Conservation (phyloP, 352 stramenopile genomes). For the Elongisporangium undulatum region DNA sequence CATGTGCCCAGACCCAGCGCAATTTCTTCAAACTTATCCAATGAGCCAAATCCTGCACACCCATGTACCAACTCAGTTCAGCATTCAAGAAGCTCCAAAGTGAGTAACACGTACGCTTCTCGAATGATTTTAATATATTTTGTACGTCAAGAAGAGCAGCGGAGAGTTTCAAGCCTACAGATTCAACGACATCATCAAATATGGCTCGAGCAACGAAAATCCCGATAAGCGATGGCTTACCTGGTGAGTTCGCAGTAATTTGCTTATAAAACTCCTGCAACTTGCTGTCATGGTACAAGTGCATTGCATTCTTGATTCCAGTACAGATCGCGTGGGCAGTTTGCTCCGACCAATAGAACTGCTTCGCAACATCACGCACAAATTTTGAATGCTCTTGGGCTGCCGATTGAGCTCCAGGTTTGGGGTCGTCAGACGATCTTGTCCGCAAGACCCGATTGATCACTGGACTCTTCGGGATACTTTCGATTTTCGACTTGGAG, state of each 20-base stretch:
- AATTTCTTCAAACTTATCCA: slow-evolving; percentile 32
- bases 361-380: slow-evolving; percentile 27
- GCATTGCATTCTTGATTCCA: slow-evolving; percentile 31
- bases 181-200: not conserved
- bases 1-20: slow-evolving; percentile 5
- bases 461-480: not conserved
- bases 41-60: slow-evolving; percentile 25
- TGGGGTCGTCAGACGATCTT: slow-evolving; percentile 13
- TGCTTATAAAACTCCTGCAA: slow-evolving; percentile 31
- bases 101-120: slow-evolving; percentile 25
- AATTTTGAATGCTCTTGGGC: slow-evolving; percentile 22
- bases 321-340: slow-evolving; percentile 23
- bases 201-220: slow-evolving; percentile 1
- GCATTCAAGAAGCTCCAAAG: not conserved
- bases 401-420: slow-evolving; percentile 2
- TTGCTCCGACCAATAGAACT: slow-evolving; percentile 29
- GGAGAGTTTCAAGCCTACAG: slow-evolving; percentile 23
- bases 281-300: slow-evolving; percentile 35
- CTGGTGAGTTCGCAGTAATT: slow-evolving; percentile 28
- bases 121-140: slow-evolving; percentile 34
- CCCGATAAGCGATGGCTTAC: slow-evolving; percentile 12
- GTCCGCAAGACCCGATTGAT: not conserved
- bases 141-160: slow-evolving; percentile 26
- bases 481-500: not conserved
- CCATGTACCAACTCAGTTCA: not conserved